These are phyloP conservation scores for Aspergillus bridgeri DNA, from an alignment of 495 filamentous ascomycete species.

Conservation along the genomic window DNA sequence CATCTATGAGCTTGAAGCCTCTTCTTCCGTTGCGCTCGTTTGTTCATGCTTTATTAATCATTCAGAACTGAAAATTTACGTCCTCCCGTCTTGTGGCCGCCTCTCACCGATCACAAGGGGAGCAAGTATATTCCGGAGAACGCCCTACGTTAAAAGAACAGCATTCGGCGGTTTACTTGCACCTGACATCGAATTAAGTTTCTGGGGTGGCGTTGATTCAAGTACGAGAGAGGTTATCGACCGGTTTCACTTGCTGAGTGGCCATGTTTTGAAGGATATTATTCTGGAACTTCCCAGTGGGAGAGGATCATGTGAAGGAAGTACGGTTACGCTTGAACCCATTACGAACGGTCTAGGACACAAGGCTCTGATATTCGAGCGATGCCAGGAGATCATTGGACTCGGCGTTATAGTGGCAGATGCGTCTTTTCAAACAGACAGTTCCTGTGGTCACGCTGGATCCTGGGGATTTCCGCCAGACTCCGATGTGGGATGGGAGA, in stretches of 20 bases:
- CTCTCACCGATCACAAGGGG: neutral
- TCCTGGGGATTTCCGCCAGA: slow-evolving; percentile 3
- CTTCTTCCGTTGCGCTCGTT: neutral
- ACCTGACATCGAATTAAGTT: slow-evolving; percentile 22
- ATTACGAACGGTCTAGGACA: slow-evolving; percentile 19
- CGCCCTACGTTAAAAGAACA: slow-evolving; percentile 8
- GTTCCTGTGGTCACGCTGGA: slow-evolving; percentile 22
- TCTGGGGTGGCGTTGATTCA: slow-evolving; percentile 29
- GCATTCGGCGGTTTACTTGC: slow-evolving; percentile 15
- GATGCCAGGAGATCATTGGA: slow-evolving; percentile 23
- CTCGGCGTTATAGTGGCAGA: slow-evolving; percentile 26
- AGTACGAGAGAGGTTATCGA: slow-evolving; percentile 24
- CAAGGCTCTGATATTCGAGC: slow-evolving; percentile 19
- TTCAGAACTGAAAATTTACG: neutral
- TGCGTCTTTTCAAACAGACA: slow-evolving; percentile 16
- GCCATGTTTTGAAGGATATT: slow-evolving; percentile 11
- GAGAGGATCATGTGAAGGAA: slow-evolving; percentile 30
- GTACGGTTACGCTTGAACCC: slow-evolving; percentile 26
- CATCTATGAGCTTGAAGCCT: neutral
- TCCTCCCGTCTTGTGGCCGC: neutral
- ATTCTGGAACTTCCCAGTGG: slow-evolving; percentile 26
- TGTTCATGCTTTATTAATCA: too few relatives aligned
- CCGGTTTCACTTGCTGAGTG: slow-evolving; percentile 24
- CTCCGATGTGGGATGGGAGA: neutral
- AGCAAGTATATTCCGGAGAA: neutral